Evolutionary conservation across 257 asterid genomes (phyloP), one percentile per base, ranked within the genome.

Genomic region (Forsythia viridissima): DNA sequence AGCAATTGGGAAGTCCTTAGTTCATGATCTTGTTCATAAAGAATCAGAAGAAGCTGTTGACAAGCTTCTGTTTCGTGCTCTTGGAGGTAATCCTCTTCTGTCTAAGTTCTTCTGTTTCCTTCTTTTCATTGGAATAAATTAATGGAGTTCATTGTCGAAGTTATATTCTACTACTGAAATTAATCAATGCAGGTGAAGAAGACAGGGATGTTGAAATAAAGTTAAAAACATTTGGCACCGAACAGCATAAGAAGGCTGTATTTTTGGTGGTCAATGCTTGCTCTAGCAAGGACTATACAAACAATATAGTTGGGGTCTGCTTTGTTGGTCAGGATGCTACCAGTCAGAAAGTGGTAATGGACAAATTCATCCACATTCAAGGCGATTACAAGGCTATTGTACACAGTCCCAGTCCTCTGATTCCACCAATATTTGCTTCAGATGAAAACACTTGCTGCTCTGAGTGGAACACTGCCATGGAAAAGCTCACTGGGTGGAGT

Each of bases 391-490:
- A 87, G 86, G 97, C 96, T 37, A 94, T 94, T 52, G 89, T 94
- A 44, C 98, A 94, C 84, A 92, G 94, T 82, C 97, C 93, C 44
- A 91, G 86, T 81, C 90, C 97, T 16, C 84, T 94, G 72, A 94
- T 94, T 81, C 98, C 98, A 38, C 97, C 98, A 70, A 94, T 94
- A 86, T 94, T 94, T 86, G 96, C 98, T 83, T 90, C 90, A 9
- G 98, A 94, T 76, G 97, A 90, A 78, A 90, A 91, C 79, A 88
- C 97, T 0, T 88, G 91, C 80, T 92, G 97, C 89, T 94, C 93
- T 37, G 98, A 94, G 83, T 94, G 98, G 98, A 94, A 94, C 82
- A 82, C 89, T 3, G 97, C 98, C 70, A 94, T 94, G 94, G 97
- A 94, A 84, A 94, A 91, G 82, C 90, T 94, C 81, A 89, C 97